phyloP scores from a whole-genome alignment of 2,329 filamentous ascomycete genomes.

The Drechslera avenae region DNA sequence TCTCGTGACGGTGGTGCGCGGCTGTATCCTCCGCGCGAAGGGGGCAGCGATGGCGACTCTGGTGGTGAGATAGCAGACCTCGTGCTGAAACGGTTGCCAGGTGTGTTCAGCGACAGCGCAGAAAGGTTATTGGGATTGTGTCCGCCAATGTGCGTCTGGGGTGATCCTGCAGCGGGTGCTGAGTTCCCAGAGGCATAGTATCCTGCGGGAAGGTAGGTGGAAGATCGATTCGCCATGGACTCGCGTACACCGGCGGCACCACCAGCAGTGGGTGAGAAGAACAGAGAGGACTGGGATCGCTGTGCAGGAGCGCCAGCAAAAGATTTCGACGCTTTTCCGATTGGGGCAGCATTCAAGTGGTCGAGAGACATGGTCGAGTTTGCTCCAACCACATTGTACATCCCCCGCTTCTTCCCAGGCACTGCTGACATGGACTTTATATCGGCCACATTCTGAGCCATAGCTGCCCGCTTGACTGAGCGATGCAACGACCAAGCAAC shows the following conservation, averaged over 20 bases:
- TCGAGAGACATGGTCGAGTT: conserved; percentile 64
- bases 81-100: conserved; percentile 43
- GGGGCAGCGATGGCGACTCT: conserved; percentile 42
- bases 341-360: conserved; percentile 49
- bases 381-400: conserved; percentile 53
- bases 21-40: conserved; percentile 42
- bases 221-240: conserved; percentile 65
- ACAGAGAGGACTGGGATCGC: conserved; percentile 63
- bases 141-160: conserved; percentile 52
- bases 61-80: conserved; percentile 43
- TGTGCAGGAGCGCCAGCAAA: conserved; percentile 36
- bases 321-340: conserved; percentile 39
- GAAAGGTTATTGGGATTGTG: conserved; percentile 38
- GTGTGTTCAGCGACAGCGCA: conserved; percentile 35
- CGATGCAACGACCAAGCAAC: conserved; percentile 91
- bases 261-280: conserved; percentile 92
- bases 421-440: conserved; percentile 65
- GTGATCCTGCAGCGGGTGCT: conserved; percentile 49
- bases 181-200: conserved; percentile 79
- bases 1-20: conserved; percentile 43
- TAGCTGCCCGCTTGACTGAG: conserved; percentile 84
- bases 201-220: conserved; percentile 83
- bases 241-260: conserved; percentile 54
- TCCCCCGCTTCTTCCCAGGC: conserved; percentile 45
- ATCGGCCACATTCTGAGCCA: conserved; percentile 71